Conservation (phyloP, 345 rosid genomes). For the Hirschfeldia incana region DNA sequence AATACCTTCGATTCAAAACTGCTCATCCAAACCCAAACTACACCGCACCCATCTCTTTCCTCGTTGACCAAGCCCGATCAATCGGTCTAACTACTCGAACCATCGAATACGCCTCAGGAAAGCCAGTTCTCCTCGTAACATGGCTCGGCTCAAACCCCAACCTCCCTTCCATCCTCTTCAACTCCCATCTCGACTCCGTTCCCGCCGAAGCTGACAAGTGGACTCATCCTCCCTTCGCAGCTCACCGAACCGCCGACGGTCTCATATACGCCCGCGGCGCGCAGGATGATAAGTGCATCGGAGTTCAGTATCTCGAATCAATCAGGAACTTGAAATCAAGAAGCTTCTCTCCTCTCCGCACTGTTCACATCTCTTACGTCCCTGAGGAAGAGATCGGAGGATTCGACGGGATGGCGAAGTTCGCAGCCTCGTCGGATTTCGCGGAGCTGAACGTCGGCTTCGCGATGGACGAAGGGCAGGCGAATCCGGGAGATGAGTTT, state of each 20-base stretch:
- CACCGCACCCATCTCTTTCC: conserved; percentile 58
- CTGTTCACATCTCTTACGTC: conserved; percentile 64
- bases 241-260: conserved; percentile 56
- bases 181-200: conserved; percentile 95
- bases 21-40: conserved; percentile 88
- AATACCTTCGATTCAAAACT: conserved; percentile 68
- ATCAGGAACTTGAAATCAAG: conserved; percentile 56
- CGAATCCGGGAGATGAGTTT: conserved; percentile 59
- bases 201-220: conserved; percentile 78
- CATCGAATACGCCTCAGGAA: conserved; percentile 52
- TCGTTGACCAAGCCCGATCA: conserved; percentile 52
- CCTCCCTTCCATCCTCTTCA: conserved; percentile 72
- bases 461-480: conserved; percentile 86
- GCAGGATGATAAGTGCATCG: conserved; percentile 89
- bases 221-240: conserved; percentile 86
- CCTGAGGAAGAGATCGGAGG: conserved; percentile 95
- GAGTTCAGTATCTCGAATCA: conserved; percentile 78
- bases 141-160: conserved; percentile 77
- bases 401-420: conserved; percentile 56
- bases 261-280: conserved; percentile 80
- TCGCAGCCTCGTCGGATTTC: conserved; percentile 59
- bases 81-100: conserved; percentile 49
- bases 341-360: conserved; percentile 54
- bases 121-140: conserved; percentile 63
- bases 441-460: conserved; percentile 76